Percentiles rank a stretch among this genome's conserved stretches.
Conservation (phyloP, 1,284 basidiomycete species). For the Mycena sp. region DNA sequence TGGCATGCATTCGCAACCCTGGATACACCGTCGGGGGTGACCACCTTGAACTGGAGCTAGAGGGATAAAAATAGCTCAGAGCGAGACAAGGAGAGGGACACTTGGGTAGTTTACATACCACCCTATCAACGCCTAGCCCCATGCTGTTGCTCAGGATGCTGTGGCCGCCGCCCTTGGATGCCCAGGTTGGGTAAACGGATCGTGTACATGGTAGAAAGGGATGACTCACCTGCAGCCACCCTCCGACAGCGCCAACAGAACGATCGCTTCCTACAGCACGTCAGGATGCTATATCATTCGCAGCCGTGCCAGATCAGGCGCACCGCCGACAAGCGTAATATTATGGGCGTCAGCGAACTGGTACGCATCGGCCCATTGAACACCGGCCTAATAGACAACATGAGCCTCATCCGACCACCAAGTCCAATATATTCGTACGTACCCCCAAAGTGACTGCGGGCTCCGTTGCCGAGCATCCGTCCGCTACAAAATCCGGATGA, state of each 20-base stretch:
- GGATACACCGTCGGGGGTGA: constrained; percentile 51
- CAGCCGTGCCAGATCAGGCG: too few relatives aligned
- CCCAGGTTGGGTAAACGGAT: too few relatives aligned
- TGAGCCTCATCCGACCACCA: too few relatives aligned
- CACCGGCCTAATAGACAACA: too few relatives aligned
- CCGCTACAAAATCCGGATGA: constrained; percentile 23
- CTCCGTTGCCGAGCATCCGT: constrained; percentile 21
- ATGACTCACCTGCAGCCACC: too few relatives aligned
- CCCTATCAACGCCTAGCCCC: constrained; percentile 53
- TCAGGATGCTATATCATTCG: too few relatives aligned
- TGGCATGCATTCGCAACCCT: constrained; percentile 50
- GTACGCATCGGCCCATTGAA: constrained; percentile 29
- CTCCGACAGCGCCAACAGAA: too few relatives aligned
- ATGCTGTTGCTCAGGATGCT: constrained; percentile 47
- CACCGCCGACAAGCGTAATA: constrained; percentile 29
- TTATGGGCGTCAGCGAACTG: constrained; percentile 31
- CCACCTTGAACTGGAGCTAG: constrained; percentile 52
- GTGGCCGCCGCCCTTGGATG: constrained; percentile 67
- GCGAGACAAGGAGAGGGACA: too few relatives aligned
- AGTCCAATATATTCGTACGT: too few relatives aligned
- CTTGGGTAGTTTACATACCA: constrained; percentile 35
- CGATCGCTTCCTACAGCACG: too few relatives aligned
- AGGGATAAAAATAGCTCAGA: not conserved
- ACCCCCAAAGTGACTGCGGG: constrained; percentile 23
- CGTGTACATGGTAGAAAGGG: too few relatives aligned